Evolutionary conservation across 495 filamentous ascomycete species (phyloP), one percentile per base, ranked within the genome.

Genomic region (Podospora pseudopauciseta): DNA sequence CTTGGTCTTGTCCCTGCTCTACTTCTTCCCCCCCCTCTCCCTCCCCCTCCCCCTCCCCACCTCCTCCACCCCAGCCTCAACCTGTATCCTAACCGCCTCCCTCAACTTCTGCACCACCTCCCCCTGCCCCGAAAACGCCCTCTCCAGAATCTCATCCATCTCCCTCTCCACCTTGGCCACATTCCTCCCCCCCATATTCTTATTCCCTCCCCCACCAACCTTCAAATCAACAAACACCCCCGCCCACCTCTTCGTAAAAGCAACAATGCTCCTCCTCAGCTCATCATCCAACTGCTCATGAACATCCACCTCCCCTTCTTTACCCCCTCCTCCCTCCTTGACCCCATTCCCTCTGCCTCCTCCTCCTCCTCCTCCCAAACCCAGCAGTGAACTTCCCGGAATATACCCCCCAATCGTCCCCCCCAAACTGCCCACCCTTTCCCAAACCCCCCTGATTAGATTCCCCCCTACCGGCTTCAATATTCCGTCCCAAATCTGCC

Each of bases 261-360:
- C 89, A 62, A 89, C 90, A 71, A 97, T 95, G 16, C 89, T 88
- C 23, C 88, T 89, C 56, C 93, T 80, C 19, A 97, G 82, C 30
- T 90, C 80, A 19, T 89, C 90, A 68, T 97, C 93, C 2, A 97
- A 80, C 77, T 94, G 92, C 63, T 91, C 90, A 74, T 90, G 89
- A 75, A 93, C 91, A 63, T 83, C 77, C 19, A 77, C 72, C 15
- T 30, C 55, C 19, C 18, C 53, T 3, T 20, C 60, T 23, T 23
- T 23, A 23, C 20, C 20, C 20, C 20, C 20, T 23, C 20, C 20
- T 1, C 39, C 59, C 13, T 27, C 65, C 1, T 7, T 55, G 13
- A 5, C 60, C 5, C 19, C 56, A 4, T 34, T 23, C 26, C 19
- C 60, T 6, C 57, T 16, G 18, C 1, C 73, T 64, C 67, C 28